Evolutionary conservation across 2,329 filamentous ascomycete genomes (phyloP), one percentile per base, ranked within the genome.

Genomic region (Clonostachys byssicola): DNA sequence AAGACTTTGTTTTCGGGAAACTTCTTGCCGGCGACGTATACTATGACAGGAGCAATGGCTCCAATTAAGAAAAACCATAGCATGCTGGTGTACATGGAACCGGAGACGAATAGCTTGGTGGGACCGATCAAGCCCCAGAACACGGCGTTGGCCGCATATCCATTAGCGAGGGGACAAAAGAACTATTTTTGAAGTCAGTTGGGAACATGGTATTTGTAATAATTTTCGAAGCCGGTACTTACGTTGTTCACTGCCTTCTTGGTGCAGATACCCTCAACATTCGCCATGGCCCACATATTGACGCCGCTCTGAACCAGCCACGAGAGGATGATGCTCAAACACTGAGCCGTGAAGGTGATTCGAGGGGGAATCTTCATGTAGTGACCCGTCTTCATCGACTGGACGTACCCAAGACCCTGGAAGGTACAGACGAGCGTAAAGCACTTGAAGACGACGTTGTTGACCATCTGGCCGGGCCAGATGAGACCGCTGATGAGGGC

Each of bases 51-150:
- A 5, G 74, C 59, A 4, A 68, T 39, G 38, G 68, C 69, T 4
- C 79, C 79, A 14, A 78, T 71, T 17, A 81, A 61, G 71, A 74
- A 83, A 65, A 80, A 81, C 56, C 66, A 80, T 58, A 78, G 73
- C 34, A 78, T 64, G 41, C 66, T 66, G 0, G 66, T 60, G 57
- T 81, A 82, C 4, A 60, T 48, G n/a, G 70, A 62, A 20, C 63
- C 64, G 14, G 54, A 53, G 13, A 63, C 63, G 46, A 66, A 66
- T 33, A 67, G 61, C 44, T 56, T 54, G 35, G 47, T 54, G 4
- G 65, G 65, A 2, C 65, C 81, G 47, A 85, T 80, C n/a, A 80
- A 69, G 48, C 81, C 81, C 81, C 80, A 83, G 47, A 82, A 75
- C 6, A 83, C 70, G 17, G 75, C 79, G 33, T 75, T 75, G 30